Base-by-base conservation (phyloP, 2,329 filamentous ascomycete genomes). In the Eutypa lata region DNA sequence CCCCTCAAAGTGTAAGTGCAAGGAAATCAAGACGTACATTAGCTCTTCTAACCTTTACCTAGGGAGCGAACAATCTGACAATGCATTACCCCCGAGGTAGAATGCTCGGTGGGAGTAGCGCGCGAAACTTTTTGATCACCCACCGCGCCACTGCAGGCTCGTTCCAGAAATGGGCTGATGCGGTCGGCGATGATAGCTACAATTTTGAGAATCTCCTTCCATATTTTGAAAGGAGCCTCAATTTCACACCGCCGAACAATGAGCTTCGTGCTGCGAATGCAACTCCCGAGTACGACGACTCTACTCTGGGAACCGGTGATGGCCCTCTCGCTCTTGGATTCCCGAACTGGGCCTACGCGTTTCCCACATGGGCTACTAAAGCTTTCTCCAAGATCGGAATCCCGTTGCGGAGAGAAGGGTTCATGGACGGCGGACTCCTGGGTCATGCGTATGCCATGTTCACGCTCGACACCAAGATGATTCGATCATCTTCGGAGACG, bases 281-380 rank as follows among this genome's bases (percentile, higher is more conserved):
- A 2, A 57, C 56, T 2, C 44, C 55, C n/a, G 7, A n/a, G 2
- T 65, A 61, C 44, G 56, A 65, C 43, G 46, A 59, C 6, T 59
- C 61, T 4, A 59, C 61, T 3, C 72, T 70, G 31, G 61, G 61
- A 18, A 24, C 50, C 1, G 45, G 26, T 6, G 67, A 66, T 3
- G 67, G 66, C 2, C 71, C 73, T 1, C 53, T 76, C 1, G 64
- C 73, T 16, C 67, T 77, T 2, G 72, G 71, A 0, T 76, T 68
- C 48, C 48, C 68, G 1, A 71, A 73, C 37, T 76, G 62, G 19
- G 71, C 62, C 3, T 60, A 66, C 47, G 58, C 71, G 0, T 72
- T 71, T 28, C 63, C 64, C 7, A 71, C 67, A 7, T 76, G 69
- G 68, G 67, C 67, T 56, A 57, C 53, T 2, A 53, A 57, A 1